These are phyloP conservation scores for Chlorella sp. DNA, from an alignment of 139 green algal species.

Conservation along the genomic window DNA sequence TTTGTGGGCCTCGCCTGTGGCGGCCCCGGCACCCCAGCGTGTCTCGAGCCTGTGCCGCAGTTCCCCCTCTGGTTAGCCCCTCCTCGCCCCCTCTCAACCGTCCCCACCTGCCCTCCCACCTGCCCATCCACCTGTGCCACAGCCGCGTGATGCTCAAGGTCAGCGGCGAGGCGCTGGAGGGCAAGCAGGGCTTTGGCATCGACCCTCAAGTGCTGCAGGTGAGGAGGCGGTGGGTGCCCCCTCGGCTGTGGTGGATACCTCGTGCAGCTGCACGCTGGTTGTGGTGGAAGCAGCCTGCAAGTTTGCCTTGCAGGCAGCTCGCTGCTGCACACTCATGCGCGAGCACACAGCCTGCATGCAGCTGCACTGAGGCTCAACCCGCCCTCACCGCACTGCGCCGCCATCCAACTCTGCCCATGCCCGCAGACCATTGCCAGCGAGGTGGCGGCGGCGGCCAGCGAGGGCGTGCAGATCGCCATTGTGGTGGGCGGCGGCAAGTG, in stretches of 20 bases:
- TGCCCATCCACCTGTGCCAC: not conserved
- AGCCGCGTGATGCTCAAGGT: slow-evolving; percentile 91
- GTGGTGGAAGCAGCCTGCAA: no score
- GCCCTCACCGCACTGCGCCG: no score
- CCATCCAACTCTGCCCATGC: no score
- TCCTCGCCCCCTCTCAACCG: not conserved
- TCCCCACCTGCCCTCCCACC: not conserved
- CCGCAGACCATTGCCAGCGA: slow-evolving; percentile 79
- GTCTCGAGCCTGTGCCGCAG: no score
- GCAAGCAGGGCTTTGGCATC: slow-evolving; percentile 82
- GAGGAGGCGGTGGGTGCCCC: no score
- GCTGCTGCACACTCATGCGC: no score
- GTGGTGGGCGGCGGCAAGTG: slow-evolving; percentile 96
- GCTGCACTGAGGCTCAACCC: no score
- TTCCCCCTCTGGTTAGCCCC: not conserved
- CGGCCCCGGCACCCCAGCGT: not conserved
- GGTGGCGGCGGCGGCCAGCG: slow-evolving; percentile 66
- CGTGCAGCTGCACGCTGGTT: no score
- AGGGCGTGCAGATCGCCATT: slow-evolving; percentile 84
- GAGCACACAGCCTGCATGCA: no score
- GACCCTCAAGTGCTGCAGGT: slow-evolving; percentile 81
- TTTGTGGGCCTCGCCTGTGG: not conserved
- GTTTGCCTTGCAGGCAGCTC: no score
- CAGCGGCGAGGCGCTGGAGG: slow-evolving; percentile 93
- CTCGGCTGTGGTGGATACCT: no score